phyloP scores from a whole-genome alignment of 78 protist species.

The Dictyostelium firmibasis region DNA sequence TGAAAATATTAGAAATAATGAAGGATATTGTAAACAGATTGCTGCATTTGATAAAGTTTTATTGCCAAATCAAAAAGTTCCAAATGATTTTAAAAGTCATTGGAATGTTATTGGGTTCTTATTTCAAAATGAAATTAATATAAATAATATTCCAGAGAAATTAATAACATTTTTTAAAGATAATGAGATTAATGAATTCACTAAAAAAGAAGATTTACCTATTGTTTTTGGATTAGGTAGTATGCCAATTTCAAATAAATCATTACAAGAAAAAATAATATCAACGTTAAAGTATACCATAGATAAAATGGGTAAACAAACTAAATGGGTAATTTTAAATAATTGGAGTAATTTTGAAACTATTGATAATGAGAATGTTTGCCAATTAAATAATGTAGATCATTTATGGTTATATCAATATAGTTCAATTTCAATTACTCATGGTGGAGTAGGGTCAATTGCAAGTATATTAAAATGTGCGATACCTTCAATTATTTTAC shows the following conservation, averaged over 20 bases:
- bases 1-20: not conserved
- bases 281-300: not conserved
- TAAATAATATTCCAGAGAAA: not conserved
- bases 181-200: not conserved
- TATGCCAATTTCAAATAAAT: slow-evolving; percentile 16
- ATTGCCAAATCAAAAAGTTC: not conserved
- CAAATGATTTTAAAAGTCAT: not conserved
- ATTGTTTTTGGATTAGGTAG: slow-evolving; percentile 30
- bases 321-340: not conserved
- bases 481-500: not conserved
- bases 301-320: not conserved
- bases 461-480: not conserved
- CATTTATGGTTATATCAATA: slow-evolving; percentile 13
- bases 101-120: not conserved
- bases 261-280: not conserved
- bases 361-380: not conserved
- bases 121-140: not conserved
- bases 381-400: not conserved
- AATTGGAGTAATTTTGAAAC: not conserved
- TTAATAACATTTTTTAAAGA: not conserved
- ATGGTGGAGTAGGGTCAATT: slow-evolving; percentile 24
- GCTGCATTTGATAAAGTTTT: not conserved
- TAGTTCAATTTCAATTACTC: not conserved
- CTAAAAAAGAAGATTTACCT: not conserved
- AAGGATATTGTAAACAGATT: not conserved